Evolutionary conservation across 305 asterid genomes (phyloP), one percentile per base, ranked within the genome.

Genomic region (Rubia balearica): DNA sequence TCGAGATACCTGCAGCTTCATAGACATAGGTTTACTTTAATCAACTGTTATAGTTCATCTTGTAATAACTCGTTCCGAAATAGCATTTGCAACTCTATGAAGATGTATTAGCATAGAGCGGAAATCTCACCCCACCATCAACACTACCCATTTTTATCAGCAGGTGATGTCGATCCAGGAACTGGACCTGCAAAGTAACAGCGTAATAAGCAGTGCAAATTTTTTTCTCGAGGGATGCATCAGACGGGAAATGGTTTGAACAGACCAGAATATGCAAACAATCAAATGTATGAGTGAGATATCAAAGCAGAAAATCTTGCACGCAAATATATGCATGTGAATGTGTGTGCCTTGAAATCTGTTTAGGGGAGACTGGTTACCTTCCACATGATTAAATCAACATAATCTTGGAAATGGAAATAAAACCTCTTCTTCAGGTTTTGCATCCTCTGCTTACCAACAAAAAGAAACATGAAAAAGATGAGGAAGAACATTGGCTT

Each of bases 81-180:
- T 55, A 8, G 42, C 65, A 69, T 49, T 8, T 16, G 22, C 21
- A 69, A 59, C 65, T 41, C 8, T 45, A 43, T 21, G 63, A 38
- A 59, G 21, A 65, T 22, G 42, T 16, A 17, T 68, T 7, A 71
- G 75, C 75, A 71, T 56, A 81, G 24, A 61, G 70, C 71, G 74
- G 75, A 77, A 74, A 63, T 81, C 96, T 90, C 83, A 93, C 98
- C 86, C 91, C 97, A 70, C 96, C 98, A 83, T 90, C 97, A 71
- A 91, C 91, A 82, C 98, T 93, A 74, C 98, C 97, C 81, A 93
- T 85, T 85, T 93, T 93, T 85, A 93, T 90, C 80, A 93, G 81
- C 65, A 90, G 81, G 84, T 93, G 96, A 76, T 90, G 88, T 60
- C 97, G 96, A 77, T 93, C 96, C 83, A 93, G 82, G 82, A 93